Conservation (phyloP, 208 protist species). For the Crithidia sp. region DNA sequence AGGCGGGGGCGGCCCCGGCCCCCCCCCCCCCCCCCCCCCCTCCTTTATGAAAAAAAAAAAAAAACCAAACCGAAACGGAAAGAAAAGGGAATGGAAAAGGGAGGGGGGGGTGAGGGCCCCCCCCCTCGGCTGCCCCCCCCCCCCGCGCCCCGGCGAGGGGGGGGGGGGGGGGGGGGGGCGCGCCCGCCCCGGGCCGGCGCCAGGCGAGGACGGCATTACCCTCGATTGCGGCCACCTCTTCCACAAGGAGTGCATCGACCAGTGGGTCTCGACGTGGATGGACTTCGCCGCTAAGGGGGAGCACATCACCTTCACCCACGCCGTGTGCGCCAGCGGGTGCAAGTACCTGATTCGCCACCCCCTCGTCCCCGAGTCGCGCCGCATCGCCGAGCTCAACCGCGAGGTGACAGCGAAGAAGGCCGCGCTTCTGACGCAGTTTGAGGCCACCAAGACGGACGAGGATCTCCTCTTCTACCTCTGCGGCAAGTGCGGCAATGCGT, state of each 20-base stretch:
- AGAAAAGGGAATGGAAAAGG: no score
- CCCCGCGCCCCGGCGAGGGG: no score
- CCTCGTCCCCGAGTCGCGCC: constrained; percentile 41
- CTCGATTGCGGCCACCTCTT: constrained; percentile 88
- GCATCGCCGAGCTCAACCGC: constrained; percentile 45
- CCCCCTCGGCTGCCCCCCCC: no score
- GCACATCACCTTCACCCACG: constrained; percentile 85
- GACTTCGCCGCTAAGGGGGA: constrained; percentile 71
- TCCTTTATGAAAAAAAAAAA: no score
- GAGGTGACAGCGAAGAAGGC: constrained; percentile 36
- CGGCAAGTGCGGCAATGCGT: constrained; percentile 60
- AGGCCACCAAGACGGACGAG: constrained; percentile 55
- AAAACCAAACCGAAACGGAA: no score
- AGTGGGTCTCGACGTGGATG: constrained; percentile 74
- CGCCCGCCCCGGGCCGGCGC: no score
- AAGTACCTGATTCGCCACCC: constrained; percentile 75
- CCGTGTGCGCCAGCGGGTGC: constrained; percentile 85
- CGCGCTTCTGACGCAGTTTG: constrained; percentile 30
- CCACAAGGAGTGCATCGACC: constrained; percentile 76
- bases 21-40: no score
- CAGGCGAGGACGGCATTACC: constrained; percentile 65
- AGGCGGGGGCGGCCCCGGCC: no score
- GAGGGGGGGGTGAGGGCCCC: no score
- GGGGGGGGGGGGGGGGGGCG: no score
- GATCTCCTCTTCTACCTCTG: constrained; percentile 87